Base-by-base conservation (phyloP, 352 stramenopile genomes). In the Globisporangium radiosum region DNA sequence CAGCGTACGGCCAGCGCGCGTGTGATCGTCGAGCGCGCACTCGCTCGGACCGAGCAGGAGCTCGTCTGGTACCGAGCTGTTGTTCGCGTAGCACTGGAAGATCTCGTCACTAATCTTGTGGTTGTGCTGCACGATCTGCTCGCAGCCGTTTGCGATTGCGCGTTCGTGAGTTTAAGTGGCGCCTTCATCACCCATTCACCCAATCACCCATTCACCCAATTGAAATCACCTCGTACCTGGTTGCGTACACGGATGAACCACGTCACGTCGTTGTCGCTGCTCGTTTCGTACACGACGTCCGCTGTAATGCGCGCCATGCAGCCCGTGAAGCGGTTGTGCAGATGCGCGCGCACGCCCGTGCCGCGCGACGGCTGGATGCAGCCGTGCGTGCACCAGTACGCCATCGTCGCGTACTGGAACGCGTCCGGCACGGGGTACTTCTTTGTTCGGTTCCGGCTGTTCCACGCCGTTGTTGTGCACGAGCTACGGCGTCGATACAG, bases 311-410 rank as follows among this genome's bases (percentile, higher is more conserved):
- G 71, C 15, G 82, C 82, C 25, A 73, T 81, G 60, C 82, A 92
- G 36, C 82, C 82, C 1, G 82, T 92, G 66, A 87, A 92, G 4
- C 82, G 78, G 62, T 88, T 90, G 64, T 90, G 82, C 37, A 88
- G 53, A 56, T 92, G 82, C 14, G 78, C 78, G 1, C 82, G 80
- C n/a, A 92, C 78, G 11, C 82, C 82, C 14, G 82, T 85, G 47
- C 82, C 70, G 3, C 82, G 69, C 8, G 82, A 89, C 6, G 76
- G 78, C 64, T 92, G 82, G 58, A 90, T 88, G 52, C 82, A 92
- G 49, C 82, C 82, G 51, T 92, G 82, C 0, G 82, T 92, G 64
- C 82, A 92, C 82, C 80, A 92, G 64, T 92, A 92, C 44, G 80
- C 71, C 80, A 92, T 92, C 11, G 80, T 92, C 33, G 82, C 82